Conservation (phyloP, 2,329 filamentous ascomycete genomes). For the Westerdykella ornata region DNA sequence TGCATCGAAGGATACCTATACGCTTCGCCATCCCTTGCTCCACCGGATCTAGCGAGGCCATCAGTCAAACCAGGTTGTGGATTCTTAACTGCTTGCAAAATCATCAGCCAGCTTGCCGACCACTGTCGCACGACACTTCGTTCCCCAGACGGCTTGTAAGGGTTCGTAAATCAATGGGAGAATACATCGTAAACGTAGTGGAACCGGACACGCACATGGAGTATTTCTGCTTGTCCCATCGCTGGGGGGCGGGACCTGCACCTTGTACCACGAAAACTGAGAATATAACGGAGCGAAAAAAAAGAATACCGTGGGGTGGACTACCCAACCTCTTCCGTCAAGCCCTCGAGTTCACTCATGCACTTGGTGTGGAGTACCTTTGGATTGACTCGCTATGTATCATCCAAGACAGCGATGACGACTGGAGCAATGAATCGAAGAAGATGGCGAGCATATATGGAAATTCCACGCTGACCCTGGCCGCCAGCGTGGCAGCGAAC, state of each 20-base stretch:
- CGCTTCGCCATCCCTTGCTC: too few species aligned
- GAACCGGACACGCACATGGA: conserved; percentile 4
- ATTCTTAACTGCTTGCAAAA: too few species aligned
- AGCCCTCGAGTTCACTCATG: conserved; percentile 5
- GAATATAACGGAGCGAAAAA: conserved; percentile 1
- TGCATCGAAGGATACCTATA: too few species aligned
- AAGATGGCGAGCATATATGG: conserved; percentile 19
- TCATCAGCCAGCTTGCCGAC: too few species aligned
- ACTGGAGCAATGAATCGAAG: conserved; percentile 16
- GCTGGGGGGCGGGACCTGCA: conserved; percentile 25
- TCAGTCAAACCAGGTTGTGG: too few species aligned
- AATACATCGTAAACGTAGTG: too few species aligned
- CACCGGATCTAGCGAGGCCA: too few species aligned
- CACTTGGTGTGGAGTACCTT: conserved; percentile 8
- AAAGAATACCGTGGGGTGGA: neutral
- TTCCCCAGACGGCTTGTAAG: too few species aligned
- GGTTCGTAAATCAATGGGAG: too few species aligned
- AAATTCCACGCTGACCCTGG: conserved; percentile 4
- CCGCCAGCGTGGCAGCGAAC: conserved; percentile 6
- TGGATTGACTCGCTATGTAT: conserved; percentile 18
- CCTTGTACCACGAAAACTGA: conserved; percentile 26
- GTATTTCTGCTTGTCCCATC: conserved; percentile 29
- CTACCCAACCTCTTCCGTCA: conserved; percentile 6
- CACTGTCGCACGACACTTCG: too few species aligned
- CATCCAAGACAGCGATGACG: conserved; percentile 11